Evolutionary conservation across 108 stramenopile species (phyloP), one percentile per base, ranked within the genome.

Genomic region (Fistulifera pelliculosa): DNA sequence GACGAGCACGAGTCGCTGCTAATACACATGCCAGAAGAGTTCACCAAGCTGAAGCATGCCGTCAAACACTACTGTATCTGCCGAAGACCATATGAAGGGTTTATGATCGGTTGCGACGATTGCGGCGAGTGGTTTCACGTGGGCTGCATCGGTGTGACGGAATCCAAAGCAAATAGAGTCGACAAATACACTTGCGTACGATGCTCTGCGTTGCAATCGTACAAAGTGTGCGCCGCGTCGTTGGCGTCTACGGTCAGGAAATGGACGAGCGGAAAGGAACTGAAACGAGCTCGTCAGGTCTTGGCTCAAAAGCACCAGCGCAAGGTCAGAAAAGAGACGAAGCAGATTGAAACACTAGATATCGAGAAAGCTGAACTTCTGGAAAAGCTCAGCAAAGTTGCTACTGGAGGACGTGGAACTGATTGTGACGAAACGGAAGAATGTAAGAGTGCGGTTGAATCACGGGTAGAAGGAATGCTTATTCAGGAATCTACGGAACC

Each of bases 91-190:
- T 93, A 94, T 56, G 94, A 93, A 64, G 95, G 95, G 27, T 96
- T 94, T 65, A 96, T 96, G 95, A 86, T 96, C 53, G 83, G 85
- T 7, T 96, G 95, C 62, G 90, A 94, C 71, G 60, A 71, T 17
- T 96, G 95, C 63, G 86, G 91, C 28, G 94, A 94, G 47, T 96
- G 95, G 95, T 96, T 87, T 64, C 95, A 96, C 61, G 95, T 94
- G 7, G 54, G 73, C 13, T 96, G 94, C 57, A 81, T 96, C 58
- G 87, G 87, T 19, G 52, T 93, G 10, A 60, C 77, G 25, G 75
- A 88, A 60, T 65, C 78, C 4, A 79, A 80, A 58, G 89, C 81
- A 18, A 81, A 81, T 50, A 79, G 76, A 38, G 58, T 73, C 39
- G 84, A 85, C 47, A 91, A 85, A 53, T 91, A 81, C 56, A 68